Conservation (phyloP, 768 basidiomycete genomes). For the Leccinum aurantiacum region DNA sequence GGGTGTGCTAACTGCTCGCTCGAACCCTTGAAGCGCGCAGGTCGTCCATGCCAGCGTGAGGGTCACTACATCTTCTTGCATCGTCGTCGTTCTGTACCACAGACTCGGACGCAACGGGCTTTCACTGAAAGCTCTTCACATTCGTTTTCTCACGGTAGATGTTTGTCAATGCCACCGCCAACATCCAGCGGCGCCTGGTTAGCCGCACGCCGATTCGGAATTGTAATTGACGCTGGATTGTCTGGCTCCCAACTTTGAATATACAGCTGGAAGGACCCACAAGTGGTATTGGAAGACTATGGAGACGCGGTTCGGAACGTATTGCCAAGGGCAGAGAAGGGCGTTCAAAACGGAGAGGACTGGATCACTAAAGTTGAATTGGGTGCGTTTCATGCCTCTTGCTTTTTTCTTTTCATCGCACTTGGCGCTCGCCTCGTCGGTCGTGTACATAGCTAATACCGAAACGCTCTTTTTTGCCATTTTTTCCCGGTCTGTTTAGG, state of each 20-base stretch:
- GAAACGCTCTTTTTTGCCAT: neutral
- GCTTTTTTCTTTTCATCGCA: neutral
- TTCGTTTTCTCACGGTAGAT: constrained; percentile 26
- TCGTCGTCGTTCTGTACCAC: constrained; percentile 10
- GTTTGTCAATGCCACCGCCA: constrained; percentile 69
- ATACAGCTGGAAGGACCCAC: constrained; percentile 93
- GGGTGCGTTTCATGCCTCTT: constrained; percentile 52
- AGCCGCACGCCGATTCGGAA: constrained; percentile 77
- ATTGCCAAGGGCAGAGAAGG: constrained; percentile 89
- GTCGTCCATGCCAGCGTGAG: too few species aligned
- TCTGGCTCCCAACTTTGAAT: constrained; percentile 88
- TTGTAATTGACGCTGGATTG: constrained; percentile 98
- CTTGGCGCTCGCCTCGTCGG: neutral
- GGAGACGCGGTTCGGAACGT: constrained; percentile 48
- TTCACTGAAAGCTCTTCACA: constrained; percentile 20
- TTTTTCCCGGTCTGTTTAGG: constrained; percentile 47
- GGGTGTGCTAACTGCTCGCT: too few species aligned
- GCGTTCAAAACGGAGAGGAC: constrained; percentile 71
- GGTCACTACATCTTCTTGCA: neutral
- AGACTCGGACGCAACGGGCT: constrained; percentile 13
- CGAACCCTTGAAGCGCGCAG: too few species aligned
- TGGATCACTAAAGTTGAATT: constrained; percentile 95
- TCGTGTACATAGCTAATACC: constrained; percentile 1
- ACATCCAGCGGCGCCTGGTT: constrained; percentile 73
- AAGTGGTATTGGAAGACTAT: constrained; percentile 53